Evolutionary conservation across 2,329 filamentous ascomycete species (phyloP).

Genomic region (Fusarium miscanthi): DNA sequence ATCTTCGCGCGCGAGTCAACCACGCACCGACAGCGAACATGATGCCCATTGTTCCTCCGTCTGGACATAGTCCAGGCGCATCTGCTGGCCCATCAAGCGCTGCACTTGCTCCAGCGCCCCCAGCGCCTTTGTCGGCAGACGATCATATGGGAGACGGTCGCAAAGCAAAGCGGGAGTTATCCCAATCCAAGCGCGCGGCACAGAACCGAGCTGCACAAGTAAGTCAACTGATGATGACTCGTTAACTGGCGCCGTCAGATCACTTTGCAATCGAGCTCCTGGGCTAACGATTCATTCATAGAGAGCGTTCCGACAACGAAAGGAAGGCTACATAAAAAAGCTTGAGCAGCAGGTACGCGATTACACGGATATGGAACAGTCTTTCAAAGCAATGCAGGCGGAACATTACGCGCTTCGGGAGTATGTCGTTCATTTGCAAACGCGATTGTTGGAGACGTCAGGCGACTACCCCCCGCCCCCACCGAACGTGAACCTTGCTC

Average conservation of each 20-base stretch:
- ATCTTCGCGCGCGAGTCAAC: slow-evolving; percentile 53
- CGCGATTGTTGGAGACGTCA: slow-evolving; percentile 82
- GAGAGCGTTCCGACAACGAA: slow-evolving; percentile 96
- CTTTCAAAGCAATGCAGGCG: slow-evolving; percentile 81
- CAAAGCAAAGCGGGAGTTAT: slow-evolving; percentile 90
- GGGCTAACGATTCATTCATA: slow-evolving; percentile 55
- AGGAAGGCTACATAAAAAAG: slow-evolving; percentile 98
- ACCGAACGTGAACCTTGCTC: slow-evolving; percentile 76
- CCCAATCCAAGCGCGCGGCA: slow-evolving; percentile 93
- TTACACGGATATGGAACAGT: slow-evolving; percentile 78
- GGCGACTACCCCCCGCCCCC: slow-evolving; percentile 88
- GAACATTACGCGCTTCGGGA: slow-evolving; percentile 93
- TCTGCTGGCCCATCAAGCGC: slow-evolving; percentile 44
- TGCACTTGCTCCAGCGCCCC: slow-evolving; percentile 49
- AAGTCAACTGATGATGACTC: slow-evolving; percentile 50
- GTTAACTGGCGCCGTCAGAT: background rate
- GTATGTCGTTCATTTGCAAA: slow-evolving; percentile 92
- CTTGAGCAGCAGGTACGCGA: slow-evolving; percentile 93
- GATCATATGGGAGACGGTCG: slow-evolving; percentile 63
- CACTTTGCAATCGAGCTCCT: background rate
- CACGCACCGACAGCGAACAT: slow-evolving; percentile 49
- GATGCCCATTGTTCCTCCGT: slow-evolving; percentile 53
- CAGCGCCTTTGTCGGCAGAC: slow-evolving; percentile 40
- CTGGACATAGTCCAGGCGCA: slow-evolving; percentile 48
- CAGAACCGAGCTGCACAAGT: slow-evolving; percentile 98